Base-by-base conservation (phyloP, 805 yeast genomes). In the Cyberlindnera misumaiensis region DNA sequence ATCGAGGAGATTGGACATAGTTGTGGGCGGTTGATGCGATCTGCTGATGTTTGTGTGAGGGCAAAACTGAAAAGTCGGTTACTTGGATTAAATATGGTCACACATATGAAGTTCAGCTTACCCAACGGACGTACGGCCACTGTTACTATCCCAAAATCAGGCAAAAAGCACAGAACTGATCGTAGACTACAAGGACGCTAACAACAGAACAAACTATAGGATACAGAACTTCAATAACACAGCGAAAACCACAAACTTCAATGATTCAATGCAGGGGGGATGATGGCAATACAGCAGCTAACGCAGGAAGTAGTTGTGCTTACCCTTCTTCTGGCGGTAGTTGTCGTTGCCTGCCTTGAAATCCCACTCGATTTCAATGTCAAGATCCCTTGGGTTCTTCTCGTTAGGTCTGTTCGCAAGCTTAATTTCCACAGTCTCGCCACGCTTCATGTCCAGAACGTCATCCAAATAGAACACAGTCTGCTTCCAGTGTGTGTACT, bases 401-500 rank as follows among this genome's bases (percentile, higher is more conserved):
- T 59, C 61, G 60, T 84, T 88, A 41, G 97, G 97, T 55, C 79
- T 71, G 46, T 85, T 80, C 10, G 82, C 75, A 42, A 93, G 65
- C 24, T 67, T 65, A 33, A 97, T 93, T 42, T 72, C 72, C 48
- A 94, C 68, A 30, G 60, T 55, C 53, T 93, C 98, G 41, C 90
- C 96, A 49, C 70, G 68, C 56, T 80, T 80, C 45, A 83, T 65
- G 54, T 79, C 84, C 47, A 90, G 63, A 22, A 85, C 95, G 53
- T 86, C 84, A 51, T 74, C 78, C 55, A 90, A 71, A 63, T 93
- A 94, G 65, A 94, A 88, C 1, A 93, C 94, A 14, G 96, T 84
- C 67, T 93, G 98, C 63, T 93, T 94, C 99, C 99, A 93, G 67
- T 93, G 99, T 12, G 98, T 93, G 70, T 89, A 88, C 51, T 79